Evolutionary conservation across 441 rosid species (phyloP), one percentile per base, ranked within the genome.

Genomic region (Aleurites moluccanus): DNA sequence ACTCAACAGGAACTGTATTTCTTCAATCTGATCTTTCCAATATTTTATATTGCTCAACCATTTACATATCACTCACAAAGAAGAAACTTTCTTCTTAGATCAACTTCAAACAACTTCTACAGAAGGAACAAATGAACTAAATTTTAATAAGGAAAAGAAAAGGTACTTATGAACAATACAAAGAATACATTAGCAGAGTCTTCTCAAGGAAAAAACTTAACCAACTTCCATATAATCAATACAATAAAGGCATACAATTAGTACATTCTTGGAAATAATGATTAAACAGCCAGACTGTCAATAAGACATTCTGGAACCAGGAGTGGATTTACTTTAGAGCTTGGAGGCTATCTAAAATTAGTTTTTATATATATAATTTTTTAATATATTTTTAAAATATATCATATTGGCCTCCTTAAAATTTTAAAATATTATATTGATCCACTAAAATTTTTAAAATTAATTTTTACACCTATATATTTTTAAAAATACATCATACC

Each of bases 231-330:
- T 67, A 9, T 21, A 30, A 10, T 68, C 44, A 28, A 28, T 35
- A 47, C 21, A 35, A 56, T 57, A 14, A 38, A 60, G 42, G 21
- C 42, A 3, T 60, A 61, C 40, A 45, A 9, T 27, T 44, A 21
- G 47, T 25, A 59, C 21, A 16, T 38, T 55, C 44, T 33, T 38
- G 50, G 52, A 40, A 23, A 23, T 33, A 2, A 52, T 69, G 28
- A 42, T 52, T 53, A 50, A 53, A 69, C 18, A 71, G 40, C 40
- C 13, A 38, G n/a, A 11, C 20, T 71, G 59, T 49, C 18, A 18
- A 61, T 25, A 14, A 59, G 69, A 62, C 21, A 73, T 47, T 49
- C 69, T 33, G 57, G 3, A 62, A 56, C 14, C n/a, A n/a, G n/a
- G n/a, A n/a, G n/a, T n/a, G n/a, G n/a, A n/a, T n/a, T n/a, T n/a